Percentiles rank a stretch among this genome's conserved stretches.
Conservation (phyloP, 2,329 filamentous ascomycete species). For the Trichoderma cornu-damae region DNA sequence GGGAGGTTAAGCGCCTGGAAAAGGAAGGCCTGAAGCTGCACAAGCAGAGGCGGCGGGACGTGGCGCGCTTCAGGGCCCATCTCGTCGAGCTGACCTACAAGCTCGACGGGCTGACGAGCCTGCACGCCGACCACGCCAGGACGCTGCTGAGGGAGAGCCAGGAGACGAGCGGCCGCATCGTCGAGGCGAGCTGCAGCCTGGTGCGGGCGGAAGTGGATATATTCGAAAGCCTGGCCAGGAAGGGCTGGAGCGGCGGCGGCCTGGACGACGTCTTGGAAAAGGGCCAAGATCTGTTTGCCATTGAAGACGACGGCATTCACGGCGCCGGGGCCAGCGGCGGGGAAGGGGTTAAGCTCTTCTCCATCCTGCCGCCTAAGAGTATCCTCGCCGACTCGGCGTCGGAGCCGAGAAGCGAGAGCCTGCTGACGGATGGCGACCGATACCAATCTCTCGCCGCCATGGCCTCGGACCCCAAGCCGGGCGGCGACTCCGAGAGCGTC, state of each 20-base stretch:
- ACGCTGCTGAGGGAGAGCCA: conserved; percentile 58
- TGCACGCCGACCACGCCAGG: conserved; percentile 58
- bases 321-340: conserved; percentile 32
- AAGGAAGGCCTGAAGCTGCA: conserved; percentile 61
- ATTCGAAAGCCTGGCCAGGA: conserved; percentile 60
- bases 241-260: conserved; percentile 63
- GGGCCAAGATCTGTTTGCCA: conserved; percentile 57
- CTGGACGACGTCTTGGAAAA: conserved; percentile 61
- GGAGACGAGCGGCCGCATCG: conserved; percentile 57
- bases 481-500: conserved; percentile 46
- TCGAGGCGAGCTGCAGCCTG: conserved; percentile 60
- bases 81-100: conserved; percentile 58
- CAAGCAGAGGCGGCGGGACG: conserved; percentile 54
- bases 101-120: conserved; percentile 56
- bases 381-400: conserved; percentile 52
- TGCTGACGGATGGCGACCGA: conserved; percentile 47
- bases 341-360: conserved; percentile 51
- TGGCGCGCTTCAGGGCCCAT: conserved; percentile 57
- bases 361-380: conserved; percentile 58
- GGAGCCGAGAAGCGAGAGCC: conserved; percentile 43
- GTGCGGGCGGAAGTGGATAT: conserved; percentile 66
- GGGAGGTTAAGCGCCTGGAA: conserved; percentile 59
- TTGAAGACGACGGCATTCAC: conserved; percentile 33
- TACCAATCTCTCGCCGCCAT: conserved; percentile 56
- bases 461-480: conserved; percentile 28